Percentiles rank a stretch among this genome's conserved stretches.
Evolutionary conservation across 768 basidiomycete species (phyloP).

Genomic region (Boletellus ananas): DNA sequence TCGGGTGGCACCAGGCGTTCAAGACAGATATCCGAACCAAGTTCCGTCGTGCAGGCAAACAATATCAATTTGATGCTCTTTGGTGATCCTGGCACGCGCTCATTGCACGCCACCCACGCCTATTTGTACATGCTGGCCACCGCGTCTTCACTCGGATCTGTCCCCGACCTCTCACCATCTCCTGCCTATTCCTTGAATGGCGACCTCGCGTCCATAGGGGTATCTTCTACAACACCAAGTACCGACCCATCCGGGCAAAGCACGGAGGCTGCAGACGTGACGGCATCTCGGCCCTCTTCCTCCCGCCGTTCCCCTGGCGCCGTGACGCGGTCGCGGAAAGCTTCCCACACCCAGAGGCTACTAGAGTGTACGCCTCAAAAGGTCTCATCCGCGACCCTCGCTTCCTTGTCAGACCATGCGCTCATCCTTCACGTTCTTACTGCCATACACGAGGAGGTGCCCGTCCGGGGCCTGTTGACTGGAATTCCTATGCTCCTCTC

Average conservation of each 20-base stretch:
- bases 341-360: slow-evolving; percentile 50
- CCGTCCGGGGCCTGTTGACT: slow-evolving; percentile 67
- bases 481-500: slow-evolving; percentile 87
- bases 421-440: slow-evolving; percentile 65
- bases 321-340: slow-evolving; percentile 53
- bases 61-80: slow-evolving; percentile 47
- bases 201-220: slow-evolving; percentile 26
- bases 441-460: slow-evolving; percentile 67
- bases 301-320: slow-evolving; percentile 48
- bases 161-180: slow-evolving; percentile 36
- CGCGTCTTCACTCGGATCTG: slow-evolving; percentile 56
- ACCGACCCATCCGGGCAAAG: slow-evolving; percentile 27
- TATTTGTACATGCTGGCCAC: slow-evolving; percentile 78
- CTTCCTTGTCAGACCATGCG: slow-evolving; percentile 71
- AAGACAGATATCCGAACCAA: slow-evolving; percentile 44
- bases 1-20: slow-evolving; percentile 45
- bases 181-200: slow-evolving; percentile 38
- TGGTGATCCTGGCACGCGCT: slow-evolving; percentile 62
- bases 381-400: slow-evolving; percentile 44
- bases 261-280: slow-evolving; percentile 15
- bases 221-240: slow-evolving; percentile 32
- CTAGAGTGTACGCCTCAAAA: slow-evolving; percentile 45
- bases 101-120: slow-evolving; percentile 77
- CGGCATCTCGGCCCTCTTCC: slow-evolving; percentile 33
- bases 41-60: slow-evolving; percentile 43